phyloP scores from a whole-genome alignment of 164 flowering plant species.

The Sedum album region DNA sequence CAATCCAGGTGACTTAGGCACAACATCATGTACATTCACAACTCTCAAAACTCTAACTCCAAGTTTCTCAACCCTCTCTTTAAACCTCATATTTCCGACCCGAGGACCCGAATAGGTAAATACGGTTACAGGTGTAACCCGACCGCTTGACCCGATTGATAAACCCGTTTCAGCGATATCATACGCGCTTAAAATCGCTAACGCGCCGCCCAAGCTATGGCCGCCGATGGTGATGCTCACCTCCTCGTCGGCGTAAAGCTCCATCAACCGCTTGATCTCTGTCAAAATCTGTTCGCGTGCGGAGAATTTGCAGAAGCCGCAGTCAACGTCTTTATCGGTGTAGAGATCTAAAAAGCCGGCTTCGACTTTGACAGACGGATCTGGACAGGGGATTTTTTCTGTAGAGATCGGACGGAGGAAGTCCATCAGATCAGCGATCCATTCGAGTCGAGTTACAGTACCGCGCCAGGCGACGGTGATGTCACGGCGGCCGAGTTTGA shows the following conservation, averaged over 20 bases:
- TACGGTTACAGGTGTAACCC: constrained; percentile 36
- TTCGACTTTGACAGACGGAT: constrained; percentile 52
- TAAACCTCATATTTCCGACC: constrained; percentile 65
- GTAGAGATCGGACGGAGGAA: constrained; percentile 31
- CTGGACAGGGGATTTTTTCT: constrained; percentile 43
- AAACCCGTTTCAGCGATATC: constrained; percentile 64
- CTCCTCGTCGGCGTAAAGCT: constrained; percentile 42
- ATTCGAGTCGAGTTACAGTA: constrained; percentile 66
- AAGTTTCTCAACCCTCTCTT: constrained; percentile 39
- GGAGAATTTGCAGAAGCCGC: constrained; percentile 46
- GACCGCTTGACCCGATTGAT: constrained; percentile 21
- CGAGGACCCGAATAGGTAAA: constrained; percentile 69
- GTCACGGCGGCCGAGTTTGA: constrained; percentile 69
- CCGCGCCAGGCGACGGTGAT: constrained; percentile 77
- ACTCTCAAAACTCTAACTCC: constrained; percentile 74
- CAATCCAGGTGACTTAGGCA: constrained; percentile 34
- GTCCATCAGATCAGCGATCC: constrained; percentile 66
- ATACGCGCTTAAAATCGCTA: constrained; percentile 63
- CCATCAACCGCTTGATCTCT: constrained; percentile 36
- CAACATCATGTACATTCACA: constrained; percentile 37
- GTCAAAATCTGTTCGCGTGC: constrained; percentile 62
- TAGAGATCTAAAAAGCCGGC: constrained; percentile 69
- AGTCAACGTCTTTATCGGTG: constrained; percentile 47
- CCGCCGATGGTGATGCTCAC: constrained; percentile 72
- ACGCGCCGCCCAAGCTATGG: constrained; percentile 70